These are phyloP conservation scores for Pyricularia sp. DNA, from an alignment of 2,329 filamentous ascomycete species.

Conservation along the genomic window DNA sequence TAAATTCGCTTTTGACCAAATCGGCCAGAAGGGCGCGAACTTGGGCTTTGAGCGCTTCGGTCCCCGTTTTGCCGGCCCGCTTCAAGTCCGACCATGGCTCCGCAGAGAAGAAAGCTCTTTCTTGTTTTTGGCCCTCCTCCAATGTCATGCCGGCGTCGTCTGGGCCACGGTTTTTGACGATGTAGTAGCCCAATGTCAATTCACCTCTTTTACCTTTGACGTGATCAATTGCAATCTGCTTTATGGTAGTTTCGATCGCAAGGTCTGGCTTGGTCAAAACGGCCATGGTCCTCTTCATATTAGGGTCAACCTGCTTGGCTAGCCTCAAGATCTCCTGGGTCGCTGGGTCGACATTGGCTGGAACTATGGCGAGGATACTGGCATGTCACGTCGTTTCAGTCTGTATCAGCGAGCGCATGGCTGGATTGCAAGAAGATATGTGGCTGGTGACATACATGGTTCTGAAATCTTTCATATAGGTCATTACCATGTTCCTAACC, in stretches of 20 bases:
- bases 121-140: slow-evolving; percentile 20
- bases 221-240: slow-evolving; percentile 29
- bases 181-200: slow-evolving; percentile 36
- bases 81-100: slow-evolving; percentile 24
- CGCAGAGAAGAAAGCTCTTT: slow-evolving; percentile 27
- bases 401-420: neutral
- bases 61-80: slow-evolving; percentile 21
- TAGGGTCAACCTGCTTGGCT: slow-evolving; percentile 26
- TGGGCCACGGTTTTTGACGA: slow-evolving; percentile 37
- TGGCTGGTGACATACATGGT: slow-evolving; percentile 27
- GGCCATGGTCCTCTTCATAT: slow-evolving; percentile 31
- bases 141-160: slow-evolving; percentile 27
- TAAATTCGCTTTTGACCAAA: slow-evolving; percentile 28
- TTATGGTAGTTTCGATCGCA: slow-evolving; percentile 28
- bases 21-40: slow-evolving; percentile 28
- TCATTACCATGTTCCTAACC: slow-evolving; percentile 37
- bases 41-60: slow-evolving; percentile 22
- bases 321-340: slow-evolving; percentile 28
- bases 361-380: slow-evolving; percentile 40
- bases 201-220: slow-evolving; percentile 28
- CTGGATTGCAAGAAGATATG: neutral
- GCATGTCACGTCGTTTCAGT: neutral
- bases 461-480: slow-evolving; percentile 33
- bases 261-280: slow-evolving; percentile 54
- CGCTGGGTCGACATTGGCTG: slow-evolving; percentile 25